phyloP scores from a whole-genome alignment of 73 alveolate genomes.

The Tetrahymena thermophila region DNA sequence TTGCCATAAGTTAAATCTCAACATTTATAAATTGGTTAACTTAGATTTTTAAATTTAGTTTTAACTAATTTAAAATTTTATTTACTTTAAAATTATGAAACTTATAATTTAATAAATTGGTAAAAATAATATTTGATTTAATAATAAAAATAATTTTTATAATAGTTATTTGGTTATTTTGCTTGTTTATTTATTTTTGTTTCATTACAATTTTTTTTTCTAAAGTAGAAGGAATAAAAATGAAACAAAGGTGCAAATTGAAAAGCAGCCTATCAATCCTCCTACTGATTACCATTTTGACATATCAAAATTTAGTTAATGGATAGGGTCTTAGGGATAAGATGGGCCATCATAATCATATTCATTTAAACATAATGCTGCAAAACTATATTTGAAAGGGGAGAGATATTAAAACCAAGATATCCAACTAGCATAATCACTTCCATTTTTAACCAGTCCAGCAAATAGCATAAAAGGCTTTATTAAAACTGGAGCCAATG shows the following conservation, averaged over 20 bases:
- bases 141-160: too few relatives aligned
- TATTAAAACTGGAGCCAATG: slow-evolving; percentile 37
- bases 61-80: too few relatives aligned
- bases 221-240: not conserved
- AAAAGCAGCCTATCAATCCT: not conserved
- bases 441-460: slow-evolving; percentile 51
- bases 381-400: slow-evolving; percentile 58
- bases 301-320: not conserved
- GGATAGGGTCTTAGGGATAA: not conserved
- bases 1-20: too few relatives aligned
- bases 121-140: too few relatives aligned
- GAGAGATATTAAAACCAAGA: slow-evolving; percentile 61
- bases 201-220: not conserved
- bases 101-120: too few relatives aligned
- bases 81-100: too few relatives aligned
- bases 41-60: too few relatives aligned
- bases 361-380: slow-evolving; percentile 51
- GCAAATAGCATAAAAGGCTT: slow-evolving; percentile 65
- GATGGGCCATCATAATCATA: not conserved
- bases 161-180: not conserved
- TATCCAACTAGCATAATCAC: slow-evolving; percentile 43
- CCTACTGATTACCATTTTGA: not conserved
- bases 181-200: not conserved
- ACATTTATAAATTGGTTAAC: too few relatives aligned
- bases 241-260: not conserved